A percentile compares a stretch with the other conserved stretches of the same genome.
phyloP scores from a whole-genome alignment of 495 filamentous ascomycete species.

The Aspergillus bertholletiae region DNA sequence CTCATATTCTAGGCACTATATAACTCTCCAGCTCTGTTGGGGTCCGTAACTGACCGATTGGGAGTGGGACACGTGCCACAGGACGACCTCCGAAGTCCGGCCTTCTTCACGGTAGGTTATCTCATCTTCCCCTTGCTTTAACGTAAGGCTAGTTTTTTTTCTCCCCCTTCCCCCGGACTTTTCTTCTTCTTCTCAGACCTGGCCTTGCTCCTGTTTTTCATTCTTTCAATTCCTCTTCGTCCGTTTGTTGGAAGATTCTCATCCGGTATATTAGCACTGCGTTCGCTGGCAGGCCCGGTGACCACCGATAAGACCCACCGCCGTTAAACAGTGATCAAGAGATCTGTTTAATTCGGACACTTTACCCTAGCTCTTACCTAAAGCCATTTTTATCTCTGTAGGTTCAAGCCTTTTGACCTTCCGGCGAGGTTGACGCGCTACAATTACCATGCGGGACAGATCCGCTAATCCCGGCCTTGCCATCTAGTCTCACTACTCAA shows the following conservation, averaged over 20 bases:
- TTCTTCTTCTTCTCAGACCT: constrained; percentile 1
- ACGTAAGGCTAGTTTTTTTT: background rate
- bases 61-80: constrained; percentile 5
- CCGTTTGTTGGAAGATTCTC: background rate
- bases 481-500: constrained; percentile 13
- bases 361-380: background rate
- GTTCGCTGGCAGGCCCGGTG: constrained; percentile 6
- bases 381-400: background rate
- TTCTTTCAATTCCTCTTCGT: background rate
- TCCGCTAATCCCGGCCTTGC: background rate
- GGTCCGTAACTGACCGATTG: background rate
- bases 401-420: background rate
- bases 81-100: constrained; percentile 10
- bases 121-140: background rate
- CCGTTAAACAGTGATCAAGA: background rate
- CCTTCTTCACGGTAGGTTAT: background rate
- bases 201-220: background rate
- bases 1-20: background rate
- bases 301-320: too few relatives aligned
- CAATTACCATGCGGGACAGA: background rate
- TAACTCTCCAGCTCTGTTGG: background rate
- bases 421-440: background rate
- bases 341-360: background rate
- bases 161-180: background rate
- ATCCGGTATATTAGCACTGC: background rate